phyloP scores from a whole-genome alignment of 1,139 yeast genomes.

The Hyphopichia pseudoburtonii region DNA sequence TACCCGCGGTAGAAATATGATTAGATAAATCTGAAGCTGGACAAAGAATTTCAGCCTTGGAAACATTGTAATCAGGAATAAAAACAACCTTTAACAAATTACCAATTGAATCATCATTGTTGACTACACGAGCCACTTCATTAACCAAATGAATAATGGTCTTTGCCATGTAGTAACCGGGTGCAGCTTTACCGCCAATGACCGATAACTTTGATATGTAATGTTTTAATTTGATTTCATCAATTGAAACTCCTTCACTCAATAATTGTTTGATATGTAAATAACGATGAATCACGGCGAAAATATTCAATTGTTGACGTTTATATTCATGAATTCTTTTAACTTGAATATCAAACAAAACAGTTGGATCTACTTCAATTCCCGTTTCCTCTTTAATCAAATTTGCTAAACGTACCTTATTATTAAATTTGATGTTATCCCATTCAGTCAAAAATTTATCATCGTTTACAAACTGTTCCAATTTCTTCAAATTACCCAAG shows the following conservation, averaged over 20 bases:
- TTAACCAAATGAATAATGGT: constrained; percentile 83
- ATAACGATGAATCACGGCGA: constrained; percentile 85
- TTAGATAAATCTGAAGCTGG: constrained; percentile 92
- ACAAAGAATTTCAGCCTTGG: constrained; percentile 86
- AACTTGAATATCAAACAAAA: constrained; percentile 87
- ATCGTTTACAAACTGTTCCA: constrained; percentile 71
- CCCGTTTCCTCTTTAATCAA: constrained; percentile 69
- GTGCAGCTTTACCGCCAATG: constrained; percentile 95
- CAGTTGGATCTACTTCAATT: constrained; percentile 68
- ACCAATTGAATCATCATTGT: constrained; percentile 71
- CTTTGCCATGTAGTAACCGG: constrained; percentile 95
- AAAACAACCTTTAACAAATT: constrained; percentile 82
- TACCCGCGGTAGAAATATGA: constrained; percentile 97
- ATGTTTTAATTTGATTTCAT: constrained; percentile 59
- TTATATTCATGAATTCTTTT: constrained; percentile 95
- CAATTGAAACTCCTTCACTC: constrained; percentile 41
- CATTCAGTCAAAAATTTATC: constrained; percentile 65
- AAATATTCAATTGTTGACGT: constrained; percentile 90
- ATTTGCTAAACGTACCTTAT: constrained; percentile 69
- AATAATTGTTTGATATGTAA: constrained; percentile 70
- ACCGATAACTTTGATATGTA: constrained; percentile 76
- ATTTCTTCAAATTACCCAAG: constrained; percentile 63
- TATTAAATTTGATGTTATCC: constrained; percentile 68
- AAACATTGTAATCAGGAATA: constrained; percentile 89
- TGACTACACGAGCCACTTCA: constrained; percentile 77